These are phyloP conservation scores for Sanghuangporus sanghuang DNA, from an alignment of 1,284 basidiomycete species.

Conservation along the genomic window DNA sequence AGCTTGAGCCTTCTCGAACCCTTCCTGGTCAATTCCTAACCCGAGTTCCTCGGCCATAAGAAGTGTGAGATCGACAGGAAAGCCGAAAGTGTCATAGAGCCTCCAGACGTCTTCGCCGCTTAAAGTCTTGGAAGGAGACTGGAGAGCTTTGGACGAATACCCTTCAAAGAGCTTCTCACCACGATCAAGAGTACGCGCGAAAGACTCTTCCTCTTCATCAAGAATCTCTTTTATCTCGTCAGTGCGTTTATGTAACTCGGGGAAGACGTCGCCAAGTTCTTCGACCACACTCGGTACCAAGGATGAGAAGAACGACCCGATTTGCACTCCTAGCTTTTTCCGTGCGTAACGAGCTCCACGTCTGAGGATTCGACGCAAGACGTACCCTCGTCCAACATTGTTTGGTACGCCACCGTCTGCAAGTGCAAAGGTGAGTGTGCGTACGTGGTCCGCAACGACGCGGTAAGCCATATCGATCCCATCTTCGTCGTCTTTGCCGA, in stretches of 20 bases:
- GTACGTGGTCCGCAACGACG: constrained; percentile 94
- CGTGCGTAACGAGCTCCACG: constrained; percentile 92
- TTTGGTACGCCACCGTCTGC: constrained; percentile 96
- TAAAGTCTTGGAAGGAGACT: constrained; percentile 63
- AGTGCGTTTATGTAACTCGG: constrained; percentile 84
- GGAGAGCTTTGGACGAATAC: constrained; percentile 71
- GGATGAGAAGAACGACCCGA: constrained; percentile 94
- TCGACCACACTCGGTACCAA: constrained; percentile 88
- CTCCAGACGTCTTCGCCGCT: constrained; percentile 95
- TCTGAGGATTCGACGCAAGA: constrained; percentile 87
- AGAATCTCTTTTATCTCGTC: constrained; percentile 92
- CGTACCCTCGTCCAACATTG: constrained; percentile 95
- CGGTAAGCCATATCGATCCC: constrained; percentile 98
- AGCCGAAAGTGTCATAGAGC: constrained; percentile 97
- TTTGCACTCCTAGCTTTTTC: constrained; percentile 92
- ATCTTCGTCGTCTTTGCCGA: constrained; percentile 90
- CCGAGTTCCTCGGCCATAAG: constrained; percentile 97
- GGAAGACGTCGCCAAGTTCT: constrained; percentile 88
- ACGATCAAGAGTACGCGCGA: constrained; percentile 92
- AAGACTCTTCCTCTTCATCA: constrained; percentile 96
- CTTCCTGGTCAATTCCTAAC: constrained; percentile 80
- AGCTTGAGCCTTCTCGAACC: constrained; percentile 88
- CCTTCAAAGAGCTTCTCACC: constrained; percentile 96
- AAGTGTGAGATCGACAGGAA: constrained; percentile 94
- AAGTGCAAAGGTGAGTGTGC: constrained; percentile 93